Evolutionary conservation across 1,284 basidiomycete genomes (phyloP).

Genomic region (Fereydounia khargensis): DNA sequence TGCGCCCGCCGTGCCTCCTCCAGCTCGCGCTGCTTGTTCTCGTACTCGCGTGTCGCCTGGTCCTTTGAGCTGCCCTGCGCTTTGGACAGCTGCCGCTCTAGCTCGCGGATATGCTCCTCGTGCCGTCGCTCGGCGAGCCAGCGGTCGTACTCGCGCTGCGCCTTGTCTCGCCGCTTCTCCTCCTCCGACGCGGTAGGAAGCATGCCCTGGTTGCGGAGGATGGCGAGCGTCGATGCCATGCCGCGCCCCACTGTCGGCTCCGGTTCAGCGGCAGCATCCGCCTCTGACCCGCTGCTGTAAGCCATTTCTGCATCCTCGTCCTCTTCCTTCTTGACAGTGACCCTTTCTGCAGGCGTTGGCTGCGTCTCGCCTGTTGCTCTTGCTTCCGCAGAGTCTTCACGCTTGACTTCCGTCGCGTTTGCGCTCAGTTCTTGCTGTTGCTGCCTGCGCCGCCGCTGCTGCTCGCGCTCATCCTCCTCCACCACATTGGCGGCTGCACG

Average conservation of each 20-base stretch:
- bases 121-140: constrained; percentile 85
- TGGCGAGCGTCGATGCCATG: constrained; percentile 80
- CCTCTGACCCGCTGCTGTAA: background rate
- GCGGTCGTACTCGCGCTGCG: constrained; percentile 79
- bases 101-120: constrained; percentile 72
- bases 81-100: constrained; percentile 65
- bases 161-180: constrained; percentile 73
- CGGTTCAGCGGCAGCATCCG: background rate
- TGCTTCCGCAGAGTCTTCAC: constrained; percentile 55
- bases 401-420: constrained; percentile 59
- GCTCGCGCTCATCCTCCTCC: no score
- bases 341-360: no score
- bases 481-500: constrained; percentile 60
- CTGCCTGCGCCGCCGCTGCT: no score
- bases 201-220: constrained; percentile 89
- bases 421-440: constrained; percentile 15
- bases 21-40: constrained; percentile 86
- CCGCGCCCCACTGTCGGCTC: constrained; percentile 59
- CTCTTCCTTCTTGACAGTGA: constrained; percentile 62
- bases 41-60: constrained; percentile 89
- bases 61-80: constrained; percentile 65
- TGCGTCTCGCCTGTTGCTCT: no score
- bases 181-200: constrained; percentile 69
- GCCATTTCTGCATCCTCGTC: constrained; percentile 26
- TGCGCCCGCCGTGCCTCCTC: constrained; percentile 80